Base-by-base conservation (phyloP, 1,284 basidiomycete species). In the Apiotrichum mycotoxinovorans region DNA sequence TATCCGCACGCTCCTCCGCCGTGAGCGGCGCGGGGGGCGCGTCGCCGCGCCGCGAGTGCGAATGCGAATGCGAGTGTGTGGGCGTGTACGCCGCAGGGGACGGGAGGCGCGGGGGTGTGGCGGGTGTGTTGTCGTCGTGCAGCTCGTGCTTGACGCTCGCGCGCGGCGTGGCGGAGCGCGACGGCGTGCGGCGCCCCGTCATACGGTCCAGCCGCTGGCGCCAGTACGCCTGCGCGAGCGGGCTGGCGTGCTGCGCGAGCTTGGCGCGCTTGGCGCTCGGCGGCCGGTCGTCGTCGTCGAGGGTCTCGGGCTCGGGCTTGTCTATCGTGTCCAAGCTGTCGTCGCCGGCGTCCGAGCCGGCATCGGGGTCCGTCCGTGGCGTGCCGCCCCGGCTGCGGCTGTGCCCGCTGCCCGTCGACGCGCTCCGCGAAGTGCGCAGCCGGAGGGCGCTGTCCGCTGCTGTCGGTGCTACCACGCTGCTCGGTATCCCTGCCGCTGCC, bases 181-280 rank as follows among this genome's bases (percentile, higher is more conserved):
- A 27, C 17, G 48, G 12, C 23, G 35, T 49, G 10, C 27, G 27
- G 26, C 44, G n/a, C 9, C 47, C 35, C 20, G 30, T 33, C 35
- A 62, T 23, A 8, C 42, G 35, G 25, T 50, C 52, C 10, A 61
- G 33, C 14, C 59, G 52, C 33, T 61, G 60, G 26, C 51, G 41
- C 60, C 60, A 61, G 52, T 57, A 57, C 18, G 48, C 44, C 26
- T 61, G 56, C 15, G 60, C 45, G 17, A 61, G 46, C 1, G 60
- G 51, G 4, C 56, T 35, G 11, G 46, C 43, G 41, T 52, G 50
- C 35, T 42, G 42, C 22, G 46, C 46, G 27, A 55, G 17, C 20
- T 46, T 38, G 7, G 41, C 30, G 15, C 54, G 54, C 17, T 60
- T 60, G 4, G 51, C 9, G 12, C n/a, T n/a, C n/a, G n/a, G n/a